These are phyloP conservation scores for Elaeagnus macrophylla DNA, from an alignment of 306 rosid genomes.

Conservation along the genomic window DNA sequence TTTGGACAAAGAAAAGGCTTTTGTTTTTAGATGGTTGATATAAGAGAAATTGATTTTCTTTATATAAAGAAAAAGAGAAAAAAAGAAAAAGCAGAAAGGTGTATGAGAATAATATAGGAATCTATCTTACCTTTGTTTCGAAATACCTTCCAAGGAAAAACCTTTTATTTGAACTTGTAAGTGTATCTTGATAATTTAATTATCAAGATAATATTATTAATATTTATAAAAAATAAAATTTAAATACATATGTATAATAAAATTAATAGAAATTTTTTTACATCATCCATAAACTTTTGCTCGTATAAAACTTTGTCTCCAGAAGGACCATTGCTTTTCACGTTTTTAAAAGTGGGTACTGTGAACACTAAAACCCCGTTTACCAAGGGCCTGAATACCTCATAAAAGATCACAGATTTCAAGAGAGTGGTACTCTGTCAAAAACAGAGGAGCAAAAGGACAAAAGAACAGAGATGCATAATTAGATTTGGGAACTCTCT, in stretches of 20 bases:
- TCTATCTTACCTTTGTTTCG: constrained; percentile 48
- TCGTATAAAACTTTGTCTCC: too few relatives aligned
- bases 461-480: constrained; percentile 19
- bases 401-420: constrained; percentile 53
- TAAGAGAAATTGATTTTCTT: constrained; percentile 22
- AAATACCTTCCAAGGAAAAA: constrained; percentile 28
- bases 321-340: too few relatives aligned
- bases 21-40: constrained; percentile 22
- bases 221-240: too few relatives aligned
- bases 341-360: too few relatives aligned
- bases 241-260: too few relatives aligned
- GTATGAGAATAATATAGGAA: constrained; percentile 59
- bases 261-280: too few relatives aligned
- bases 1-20: not conserved
- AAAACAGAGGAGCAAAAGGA: constrained; percentile 22
- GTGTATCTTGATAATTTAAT: too few relatives aligned
- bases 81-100: constrained; percentile 56
- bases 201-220: too few relatives aligned
- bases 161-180: too few relatives aligned
- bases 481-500: constrained; percentile 2
- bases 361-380: too few relatives aligned
- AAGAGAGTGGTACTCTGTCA: constrained; percentile 37
- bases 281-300: too few relatives aligned
- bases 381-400: constrained; percentile 18
- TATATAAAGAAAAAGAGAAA: constrained; percentile 26